Evolutionary conservation across 371 early-diverging fungal genomes (phyloP).

Genomic region (Rhizopus delemar): DNA sequence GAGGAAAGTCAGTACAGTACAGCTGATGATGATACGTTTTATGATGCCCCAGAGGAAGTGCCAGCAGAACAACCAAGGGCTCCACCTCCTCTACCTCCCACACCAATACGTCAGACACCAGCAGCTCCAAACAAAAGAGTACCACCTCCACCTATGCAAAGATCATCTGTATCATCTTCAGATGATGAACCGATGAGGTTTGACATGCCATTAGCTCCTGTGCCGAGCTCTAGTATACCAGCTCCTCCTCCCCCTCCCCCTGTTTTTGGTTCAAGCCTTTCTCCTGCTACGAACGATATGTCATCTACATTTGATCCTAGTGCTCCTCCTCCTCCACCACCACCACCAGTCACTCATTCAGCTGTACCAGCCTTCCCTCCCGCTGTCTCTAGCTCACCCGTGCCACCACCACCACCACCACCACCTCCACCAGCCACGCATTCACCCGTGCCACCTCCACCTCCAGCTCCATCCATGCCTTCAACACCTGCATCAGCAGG

Average conservation of each 20-base stretch:
- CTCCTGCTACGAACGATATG: too few relatives aligned
- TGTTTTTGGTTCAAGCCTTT: background rate
- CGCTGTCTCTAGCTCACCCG: background rate
- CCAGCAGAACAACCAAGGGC: slow-evolving; percentile 4
- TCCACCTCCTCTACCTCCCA: slow-evolving; percentile 23
- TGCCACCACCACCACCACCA: slow-evolving; percentile 22
- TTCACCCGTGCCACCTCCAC: slow-evolving; percentile 23
- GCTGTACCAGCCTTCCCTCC: background rate
- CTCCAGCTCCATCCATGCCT: slow-evolving; percentile 41
- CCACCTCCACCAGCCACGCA: slow-evolving; percentile 17
- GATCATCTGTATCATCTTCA: slow-evolving; percentile 3
- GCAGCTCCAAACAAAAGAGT: background rate
- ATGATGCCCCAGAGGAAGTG: slow-evolving; percentile 27
- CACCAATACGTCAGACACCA: background rate
- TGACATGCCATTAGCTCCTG: background rate
- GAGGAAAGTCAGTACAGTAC: slow-evolving; percentile 1
- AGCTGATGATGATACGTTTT: slow-evolving; percentile 24
- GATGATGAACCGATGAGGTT: slow-evolving; percentile 1
- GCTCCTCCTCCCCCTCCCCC: slow-evolving; percentile 40
- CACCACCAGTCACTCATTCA: too few relatives aligned
- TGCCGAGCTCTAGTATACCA: background rate
- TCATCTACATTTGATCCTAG: too few relatives aligned
- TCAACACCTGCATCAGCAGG: slow-evolving; percentile 9
- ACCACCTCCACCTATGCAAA: slow-evolving; percentile 13
- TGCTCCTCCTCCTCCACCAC: too few relatives aligned